A percentile compares a stretch with the other conserved stretches of the same genome.
These are phyloP conservation scores for Nemania bipapillata DNA, from an alignment of 2,329 filamentous ascomycete genomes.

Conservation along the genomic window DNA sequence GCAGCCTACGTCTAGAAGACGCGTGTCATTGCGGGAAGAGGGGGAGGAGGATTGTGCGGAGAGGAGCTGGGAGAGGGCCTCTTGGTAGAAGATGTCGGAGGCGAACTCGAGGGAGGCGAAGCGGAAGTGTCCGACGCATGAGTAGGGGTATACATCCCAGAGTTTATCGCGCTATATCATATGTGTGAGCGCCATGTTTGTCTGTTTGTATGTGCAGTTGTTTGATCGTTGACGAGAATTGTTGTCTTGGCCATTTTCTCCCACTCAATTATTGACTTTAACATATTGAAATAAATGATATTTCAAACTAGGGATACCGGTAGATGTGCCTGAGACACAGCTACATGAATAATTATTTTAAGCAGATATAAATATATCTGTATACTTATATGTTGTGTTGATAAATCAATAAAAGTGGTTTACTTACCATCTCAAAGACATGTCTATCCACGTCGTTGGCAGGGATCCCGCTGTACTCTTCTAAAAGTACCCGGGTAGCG, in stretches of 20 bases:
- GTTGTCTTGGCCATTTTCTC: not conserved
- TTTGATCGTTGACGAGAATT: no score
- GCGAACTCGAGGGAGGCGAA: constrained; percentile 59
- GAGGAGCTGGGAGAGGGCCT: constrained; percentile 57
- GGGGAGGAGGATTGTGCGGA: constrained; percentile 40
- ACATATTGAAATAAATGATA: not conserved
- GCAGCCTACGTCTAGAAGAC: constrained; percentile 63
- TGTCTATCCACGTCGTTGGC: constrained; percentile 47
- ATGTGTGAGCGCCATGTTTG: constrained; percentile 7
- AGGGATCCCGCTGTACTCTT: constrained; percentile 48
- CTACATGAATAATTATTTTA: not conserved
- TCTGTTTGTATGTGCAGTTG: not conserved
- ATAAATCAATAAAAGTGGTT: not conserved
- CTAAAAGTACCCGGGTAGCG: constrained; percentile 43
- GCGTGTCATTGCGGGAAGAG: constrained; percentile 42
- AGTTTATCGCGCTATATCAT: constrained; percentile 57
- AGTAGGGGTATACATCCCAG: constrained; percentile 59
- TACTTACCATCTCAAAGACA: constrained; percentile 46
- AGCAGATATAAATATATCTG: not conserved
- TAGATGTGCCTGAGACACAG: not conserved
- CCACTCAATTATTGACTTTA: not conserved
- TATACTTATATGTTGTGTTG: not conserved
- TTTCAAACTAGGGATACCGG: not conserved
- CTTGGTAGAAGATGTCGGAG: constrained; percentile 57
- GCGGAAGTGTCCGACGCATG: constrained; percentile 62